phyloP scores from a whole-genome alignment of 1,284 basidiomycete genomes.

The Ustanciosporium gigantosporum region DNA sequence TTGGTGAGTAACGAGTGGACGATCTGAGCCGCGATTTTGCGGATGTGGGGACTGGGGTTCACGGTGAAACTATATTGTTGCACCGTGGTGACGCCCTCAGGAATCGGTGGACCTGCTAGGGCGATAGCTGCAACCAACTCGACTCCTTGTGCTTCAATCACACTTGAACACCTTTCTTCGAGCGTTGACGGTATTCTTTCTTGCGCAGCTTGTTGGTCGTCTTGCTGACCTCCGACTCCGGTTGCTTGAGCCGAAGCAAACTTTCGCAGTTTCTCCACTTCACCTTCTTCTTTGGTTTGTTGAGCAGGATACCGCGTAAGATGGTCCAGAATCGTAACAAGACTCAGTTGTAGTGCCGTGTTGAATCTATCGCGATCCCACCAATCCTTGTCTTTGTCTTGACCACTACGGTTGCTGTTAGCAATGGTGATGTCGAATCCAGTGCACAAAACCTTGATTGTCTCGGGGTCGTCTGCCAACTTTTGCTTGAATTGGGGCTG shows the following conservation, averaged over 20 bases:
- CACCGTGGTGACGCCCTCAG: background rate
- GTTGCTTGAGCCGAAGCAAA: slow-evolving; percentile 34
- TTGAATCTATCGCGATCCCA: slow-evolving; percentile 23
- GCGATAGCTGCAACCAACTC: slow-evolving; percentile 36
- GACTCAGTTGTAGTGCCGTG: slow-evolving; percentile 40
- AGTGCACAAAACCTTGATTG: slow-evolving; percentile 29
- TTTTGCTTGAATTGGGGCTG: slow-evolving; percentile 23
- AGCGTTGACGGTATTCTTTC: background rate
- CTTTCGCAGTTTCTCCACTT: slow-evolving; percentile 42
- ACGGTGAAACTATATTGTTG: slow-evolving; percentile 9
- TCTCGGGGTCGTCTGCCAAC: slow-evolving; percentile 6
- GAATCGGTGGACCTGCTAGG: slow-evolving; percentile 2
- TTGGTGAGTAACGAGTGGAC: slow-evolving; percentile 36
- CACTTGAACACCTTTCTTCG: slow-evolving; percentile 23
- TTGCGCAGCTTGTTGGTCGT: slow-evolving; percentile 2
- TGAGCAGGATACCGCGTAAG: slow-evolving; percentile 37
- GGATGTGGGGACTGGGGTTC: slow-evolving; percentile 19
- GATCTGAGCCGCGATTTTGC: slow-evolving; percentile 11
- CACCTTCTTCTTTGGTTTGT: slow-evolving; percentile 40
- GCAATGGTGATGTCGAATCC: slow-evolving; percentile 16
- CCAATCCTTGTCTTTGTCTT: slow-evolving; percentile 8
- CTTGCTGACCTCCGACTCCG: slow-evolving; percentile 14
- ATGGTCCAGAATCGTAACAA: slow-evolving; percentile 40
- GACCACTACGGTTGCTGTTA: slow-evolving; percentile 19
- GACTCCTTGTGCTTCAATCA: slow-evolving; percentile 39